Percentiles rank a stretch among this genome's conserved stretches.
Conservation (phyloP, 2,329 filamentous ascomycete genomes). For the Plectosphaerella plurivora region DNA sequence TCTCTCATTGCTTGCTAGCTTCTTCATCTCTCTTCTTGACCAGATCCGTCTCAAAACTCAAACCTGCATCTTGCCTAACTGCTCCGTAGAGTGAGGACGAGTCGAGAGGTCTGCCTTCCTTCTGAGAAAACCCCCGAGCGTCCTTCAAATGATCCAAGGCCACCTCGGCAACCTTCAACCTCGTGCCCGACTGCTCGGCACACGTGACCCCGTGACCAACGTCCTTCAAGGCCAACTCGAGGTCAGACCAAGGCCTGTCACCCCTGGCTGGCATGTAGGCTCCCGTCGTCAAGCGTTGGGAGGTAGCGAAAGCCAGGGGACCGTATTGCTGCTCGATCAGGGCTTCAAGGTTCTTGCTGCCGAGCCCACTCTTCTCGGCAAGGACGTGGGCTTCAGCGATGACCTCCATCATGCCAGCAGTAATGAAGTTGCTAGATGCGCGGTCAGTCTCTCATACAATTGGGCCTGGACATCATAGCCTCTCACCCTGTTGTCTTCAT, state of each 20-base stretch:
- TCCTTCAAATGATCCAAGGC: slow-evolving; percentile 36
- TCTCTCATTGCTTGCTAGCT: no score
- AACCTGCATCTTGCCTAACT: slow-evolving; percentile 33
- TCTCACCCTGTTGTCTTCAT: slow-evolving; percentile 42
- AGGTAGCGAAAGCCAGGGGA: slow-evolving; percentile 29
- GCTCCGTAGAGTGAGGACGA: slow-evolving; percentile 47
- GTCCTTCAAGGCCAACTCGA: slow-evolving; percentile 48
- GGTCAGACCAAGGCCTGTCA: slow-evolving; percentile 38
- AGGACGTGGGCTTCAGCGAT: slow-evolving; percentile 45
- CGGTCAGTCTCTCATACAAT: accelerated
- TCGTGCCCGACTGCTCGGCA: slow-evolving; percentile 31
- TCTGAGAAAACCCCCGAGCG: slow-evolving; percentile 31
- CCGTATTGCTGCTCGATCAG: slow-evolving; percentile 37
- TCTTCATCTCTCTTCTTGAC: slow-evolving; percentile 22
- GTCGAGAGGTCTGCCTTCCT: slow-evolving; percentile 33
- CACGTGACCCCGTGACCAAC: slow-evolving; percentile 42
- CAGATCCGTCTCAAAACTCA: slow-evolving; percentile 37
- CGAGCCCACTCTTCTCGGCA: slow-evolving; percentile 38
- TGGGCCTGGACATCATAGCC: background rate
- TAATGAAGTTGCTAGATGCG: slow-evolving; percentile 38
- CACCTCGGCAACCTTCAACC: slow-evolving; percentile 35
- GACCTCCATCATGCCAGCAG: slow-evolving; percentile 42
- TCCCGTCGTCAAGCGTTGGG: slow-evolving; percentile 29
- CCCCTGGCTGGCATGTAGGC: slow-evolving; percentile 29
- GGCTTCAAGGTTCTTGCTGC: slow-evolving; percentile 32